Percentiles rank a stretch among this genome's conserved stretches.
Evolutionary conservation across 2,329 filamentous ascomycete species (phyloP).

Genomic region (Dactylella cylindrospora): DNA sequence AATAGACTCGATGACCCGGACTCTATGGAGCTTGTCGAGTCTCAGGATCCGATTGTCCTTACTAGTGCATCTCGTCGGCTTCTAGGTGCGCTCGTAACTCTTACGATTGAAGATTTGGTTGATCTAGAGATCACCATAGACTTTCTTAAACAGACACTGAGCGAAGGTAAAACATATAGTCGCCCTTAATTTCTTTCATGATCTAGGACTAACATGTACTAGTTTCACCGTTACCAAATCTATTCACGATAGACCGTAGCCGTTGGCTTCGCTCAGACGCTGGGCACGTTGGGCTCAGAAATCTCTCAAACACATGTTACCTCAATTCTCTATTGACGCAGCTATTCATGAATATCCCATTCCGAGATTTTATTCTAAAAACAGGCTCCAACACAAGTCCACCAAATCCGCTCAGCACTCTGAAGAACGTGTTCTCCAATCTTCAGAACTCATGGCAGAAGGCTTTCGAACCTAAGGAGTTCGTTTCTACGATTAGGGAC

Average conservation of each 20-base stretch:
- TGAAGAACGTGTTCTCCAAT: conserved; percentile 76
- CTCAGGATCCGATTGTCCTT: conserved; percentile 66
- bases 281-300: conserved; percentile 85
- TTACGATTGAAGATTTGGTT: conserved; percentile 16
- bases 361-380: conserved; percentile 77
- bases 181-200: conserved; percentile 47
- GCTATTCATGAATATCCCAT: conserved; percentile 90
- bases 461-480: conserved; percentile 69
- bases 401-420: conserved; percentile 68
- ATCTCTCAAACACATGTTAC: conserved; percentile 95
- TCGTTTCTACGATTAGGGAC: conserved; percentile 75
- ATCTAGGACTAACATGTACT: conserved; percentile 45
- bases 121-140: conserved; percentile 17
- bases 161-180: conserved; percentile 41
- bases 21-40: conserved; percentile 52
- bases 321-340: conserved; percentile 93
- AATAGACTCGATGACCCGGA: conserved; percentile 12
- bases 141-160: conserved; percentile 43
- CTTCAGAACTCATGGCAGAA: conserved; percentile 81
- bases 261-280: conserved; percentile 63
- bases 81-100: conserved; percentile 10
- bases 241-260: conserved; percentile 47
- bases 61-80: conserved; percentile 20
- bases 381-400: conserved; percentile 53
- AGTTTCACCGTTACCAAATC: conserved; percentile 45